Evolutionary conservation across 345 rosid genomes (phyloP).

Genomic region (Lepidium africanum): DNA sequence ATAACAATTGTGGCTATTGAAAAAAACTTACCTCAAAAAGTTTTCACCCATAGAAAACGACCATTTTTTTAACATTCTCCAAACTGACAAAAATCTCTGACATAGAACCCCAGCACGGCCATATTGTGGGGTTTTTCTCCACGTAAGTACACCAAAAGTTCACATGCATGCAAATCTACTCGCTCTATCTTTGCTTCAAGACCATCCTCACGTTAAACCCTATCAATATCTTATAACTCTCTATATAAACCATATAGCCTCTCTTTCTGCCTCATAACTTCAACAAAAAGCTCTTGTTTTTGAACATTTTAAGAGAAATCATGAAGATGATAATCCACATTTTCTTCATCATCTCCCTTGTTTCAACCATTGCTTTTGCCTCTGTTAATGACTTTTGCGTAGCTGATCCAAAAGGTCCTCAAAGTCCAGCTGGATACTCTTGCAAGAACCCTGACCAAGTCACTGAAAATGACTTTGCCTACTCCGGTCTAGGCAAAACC

Average conservation of each 20-base stretch:
- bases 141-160: conserved; percentile 28
- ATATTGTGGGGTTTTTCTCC: conserved; percentile 14
- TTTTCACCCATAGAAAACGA: not conserved
- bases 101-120: conserved; percentile 22
- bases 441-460: conserved; percentile 54
- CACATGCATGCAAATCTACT: conserved; percentile 32
- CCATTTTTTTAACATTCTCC: not conserved
- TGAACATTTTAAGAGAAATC: not conserved
- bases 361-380: conserved; percentile 45
- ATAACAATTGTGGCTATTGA: no score
- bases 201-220: conserved; percentile 27
- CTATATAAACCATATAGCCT: conserved; percentile 11
- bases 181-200: conserved; percentile 7
- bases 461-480: conserved; percentile 56
- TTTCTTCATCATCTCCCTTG: conserved; percentile 36
- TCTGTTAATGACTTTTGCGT: conserved; percentile 72
- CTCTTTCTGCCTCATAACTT: conserved; percentile 7
- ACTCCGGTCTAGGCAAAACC: conserved; percentile 42
- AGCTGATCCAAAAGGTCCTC: conserved; percentile 43
- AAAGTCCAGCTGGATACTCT: conserved; percentile 59
- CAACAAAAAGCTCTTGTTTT: not conserved
- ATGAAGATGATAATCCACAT: conserved; percentile 36
- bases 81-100: conserved; percentile 24
- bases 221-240: conserved; percentile 10
- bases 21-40: not conserved